phyloP scores from a whole-genome alignment of 2,329 filamentous ascomycete genomes.

The Cercospora brassicicola region DNA sequence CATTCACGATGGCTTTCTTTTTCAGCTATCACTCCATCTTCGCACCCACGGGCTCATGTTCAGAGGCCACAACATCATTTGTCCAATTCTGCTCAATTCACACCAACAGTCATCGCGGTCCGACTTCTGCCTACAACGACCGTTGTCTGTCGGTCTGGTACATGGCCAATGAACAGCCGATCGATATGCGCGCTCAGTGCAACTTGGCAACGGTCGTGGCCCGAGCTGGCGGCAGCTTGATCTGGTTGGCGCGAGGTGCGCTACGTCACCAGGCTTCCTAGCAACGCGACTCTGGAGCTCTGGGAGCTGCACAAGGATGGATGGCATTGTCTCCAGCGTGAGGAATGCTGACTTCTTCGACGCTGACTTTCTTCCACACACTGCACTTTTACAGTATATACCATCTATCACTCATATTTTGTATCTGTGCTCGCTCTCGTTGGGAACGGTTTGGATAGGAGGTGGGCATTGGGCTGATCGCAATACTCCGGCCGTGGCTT shows the following conservation, averaged over 20 bases:
- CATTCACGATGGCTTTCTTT: not conserved
- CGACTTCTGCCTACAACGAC: not conserved
- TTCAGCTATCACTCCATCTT: not conserved
- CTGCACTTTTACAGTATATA: not conserved
- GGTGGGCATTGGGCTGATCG: not conserved
- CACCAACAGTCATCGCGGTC: not conserved
- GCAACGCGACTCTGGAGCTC: not conserved
- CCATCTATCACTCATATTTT: not conserved
- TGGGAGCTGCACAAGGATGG: not conserved
- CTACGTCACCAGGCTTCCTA: not conserved
- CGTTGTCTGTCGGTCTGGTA: not conserved
- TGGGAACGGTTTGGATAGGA: not conserved
- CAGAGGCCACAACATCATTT: not conserved
- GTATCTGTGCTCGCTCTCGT: not conserved
- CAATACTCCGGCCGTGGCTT: slow-evolving; percentile 6
- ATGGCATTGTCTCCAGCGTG: not conserved
- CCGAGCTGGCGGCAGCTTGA: not conserved
- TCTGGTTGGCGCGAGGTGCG: not conserved
- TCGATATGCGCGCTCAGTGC: not conserved
- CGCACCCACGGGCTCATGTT: not conserved
- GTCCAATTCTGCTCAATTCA: not conserved
- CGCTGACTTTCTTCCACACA: not conserved
- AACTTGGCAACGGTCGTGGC: not conserved
- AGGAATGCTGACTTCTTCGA: not conserved
- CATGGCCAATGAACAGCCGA: not conserved